Conservation (phyloP, 805 yeast species). For the Kregervanrija pseudodelftensis region DNA sequence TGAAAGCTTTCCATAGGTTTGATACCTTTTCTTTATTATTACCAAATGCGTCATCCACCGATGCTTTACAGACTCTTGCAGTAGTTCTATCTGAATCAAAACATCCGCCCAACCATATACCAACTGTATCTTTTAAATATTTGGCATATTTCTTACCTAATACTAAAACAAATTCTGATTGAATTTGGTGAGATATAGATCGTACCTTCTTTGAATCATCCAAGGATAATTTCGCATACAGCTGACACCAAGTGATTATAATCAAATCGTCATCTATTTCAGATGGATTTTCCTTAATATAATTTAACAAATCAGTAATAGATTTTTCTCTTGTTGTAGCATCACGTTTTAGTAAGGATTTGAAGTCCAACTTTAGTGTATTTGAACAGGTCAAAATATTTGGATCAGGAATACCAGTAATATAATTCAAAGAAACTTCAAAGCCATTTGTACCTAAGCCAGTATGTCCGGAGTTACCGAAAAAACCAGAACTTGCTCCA, state of each 20-base stretch:
- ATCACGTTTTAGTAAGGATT: slow-evolving; percentile 70
- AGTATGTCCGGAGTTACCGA: slow-evolving; percentile 5
- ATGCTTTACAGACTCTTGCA: slow-evolving; percentile 38
- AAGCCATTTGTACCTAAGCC: slow-evolving; percentile 32
- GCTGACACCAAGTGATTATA: slow-evolving; percentile 65
- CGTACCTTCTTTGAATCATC: slow-evolving; percentile 67
- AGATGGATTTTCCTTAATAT: slow-evolving; percentile 21
- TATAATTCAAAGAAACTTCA: slow-evolving; percentile 64
- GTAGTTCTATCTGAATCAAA: slow-evolving; percentile 67
- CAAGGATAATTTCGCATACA: slow-evolving; percentile 72
- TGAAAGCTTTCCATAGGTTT: slow-evolving; percentile 56
- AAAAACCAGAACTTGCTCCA: slow-evolving; percentile 3
- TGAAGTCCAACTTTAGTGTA: slow-evolving; percentile 57
- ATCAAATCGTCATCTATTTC: slow-evolving; percentile 44
- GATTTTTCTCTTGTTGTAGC: slow-evolving; percentile 83
- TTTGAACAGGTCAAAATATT: slow-evolving; percentile 38
- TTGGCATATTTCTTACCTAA: slow-evolving; percentile 54
- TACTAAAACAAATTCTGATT: slow-evolving; percentile 42
- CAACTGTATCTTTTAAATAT: slow-evolving; percentile 64
- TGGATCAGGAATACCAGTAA: slow-evolving; percentile 74
- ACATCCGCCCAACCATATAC: slow-evolving; percentile 64
- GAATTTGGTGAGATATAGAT: slow-evolving; percentile 53
- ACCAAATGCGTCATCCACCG: slow-evolving; percentile 49
- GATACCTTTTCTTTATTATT: slow-evolving; percentile 46
- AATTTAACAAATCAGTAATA: slow-evolving; percentile 42